Evolutionary conservation across 805 yeast species (phyloP).

Genomic region (Barnettozyma pratensis): DNA sequence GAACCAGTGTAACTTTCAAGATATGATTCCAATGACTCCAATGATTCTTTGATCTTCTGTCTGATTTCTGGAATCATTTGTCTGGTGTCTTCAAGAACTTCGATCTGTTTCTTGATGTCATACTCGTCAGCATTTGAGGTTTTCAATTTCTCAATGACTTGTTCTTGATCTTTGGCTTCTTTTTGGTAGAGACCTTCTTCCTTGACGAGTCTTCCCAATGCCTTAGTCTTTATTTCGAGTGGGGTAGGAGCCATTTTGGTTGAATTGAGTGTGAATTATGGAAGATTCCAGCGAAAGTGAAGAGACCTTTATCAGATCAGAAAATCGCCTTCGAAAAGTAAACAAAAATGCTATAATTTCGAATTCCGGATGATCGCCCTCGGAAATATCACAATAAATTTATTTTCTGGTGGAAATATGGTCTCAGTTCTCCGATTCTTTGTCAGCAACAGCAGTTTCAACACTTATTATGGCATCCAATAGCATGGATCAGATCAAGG

Average conservation of each 20-base stretch:
- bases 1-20: conserved; percentile 32
- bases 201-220: conserved; percentile 62
- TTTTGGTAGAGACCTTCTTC: conserved; percentile 58
- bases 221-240: conserved; percentile 64
- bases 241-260: conserved; percentile 60
- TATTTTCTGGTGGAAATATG: background rate
- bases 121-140: conserved; percentile 50
- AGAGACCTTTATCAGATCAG: background rate
- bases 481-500: conserved; percentile 15
- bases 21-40: conserved; percentile 34
- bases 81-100: conserved; percentile 49
- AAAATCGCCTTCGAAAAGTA: background rate
- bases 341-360: background rate
- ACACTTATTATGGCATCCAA: background rate
- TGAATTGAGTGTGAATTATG: background rate
- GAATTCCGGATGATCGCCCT: background rate
- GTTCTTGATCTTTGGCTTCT: conserved; percentile 53
- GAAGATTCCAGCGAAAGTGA: background rate
- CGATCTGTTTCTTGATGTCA: conserved; percentile 53
- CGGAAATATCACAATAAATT: background rate
- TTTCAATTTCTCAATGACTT: conserved; percentile 42
- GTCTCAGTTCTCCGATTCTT: too few relatives aligned
- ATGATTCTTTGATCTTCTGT: conserved; percentile 36
- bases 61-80: conserved; percentile 46
- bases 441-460: too few relatives aligned